Percentiles rank a stretch among this genome's conserved stretches.
phyloP scores from a whole-genome alignment of 2,329 filamentous ascomycete genomes.

The Scedosporium aurantiacum region DNA sequence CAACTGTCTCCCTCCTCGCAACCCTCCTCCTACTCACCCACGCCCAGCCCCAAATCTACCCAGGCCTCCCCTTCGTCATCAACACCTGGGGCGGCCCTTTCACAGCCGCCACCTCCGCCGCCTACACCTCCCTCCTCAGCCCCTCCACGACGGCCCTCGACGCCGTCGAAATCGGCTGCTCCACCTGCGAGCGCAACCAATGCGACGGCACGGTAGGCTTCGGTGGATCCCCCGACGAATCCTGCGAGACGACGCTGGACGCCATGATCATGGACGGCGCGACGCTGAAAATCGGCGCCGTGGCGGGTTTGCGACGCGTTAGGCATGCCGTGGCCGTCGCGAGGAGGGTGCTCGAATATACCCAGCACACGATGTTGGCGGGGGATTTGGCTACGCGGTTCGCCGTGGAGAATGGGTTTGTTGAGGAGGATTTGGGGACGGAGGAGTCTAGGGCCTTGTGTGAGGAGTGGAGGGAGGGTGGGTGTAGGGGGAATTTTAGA shows the following conservation, averaged over 20 bases:
- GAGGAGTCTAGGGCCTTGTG: slow-evolving; percentile 27
- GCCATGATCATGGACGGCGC: slow-evolving; percentile 47
- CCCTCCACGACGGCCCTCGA: slow-evolving; percentile 30
- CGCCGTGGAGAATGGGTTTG: slow-evolving; percentile 39
- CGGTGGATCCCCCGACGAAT: slow-evolving; percentile 43
- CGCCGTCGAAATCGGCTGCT: slow-evolving; percentile 39
- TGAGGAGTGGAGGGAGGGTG: slow-evolving; percentile 27
- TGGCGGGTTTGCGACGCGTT: slow-evolving; percentile 38
- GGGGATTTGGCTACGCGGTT: slow-evolving; percentile 44
- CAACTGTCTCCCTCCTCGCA: background rate
- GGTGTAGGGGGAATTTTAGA: slow-evolving; percentile 41
- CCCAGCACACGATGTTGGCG: slow-evolving; percentile 38
- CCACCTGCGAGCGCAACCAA: slow-evolving; percentile 38
- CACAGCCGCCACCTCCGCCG: slow-evolving; percentile 38
- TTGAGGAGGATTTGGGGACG: slow-evolving; percentile 31
- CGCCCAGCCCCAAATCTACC: background rate
- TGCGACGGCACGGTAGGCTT: slow-evolving; percentile 45
- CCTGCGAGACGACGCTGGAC: slow-evolving; percentile 46
- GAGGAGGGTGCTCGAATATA: slow-evolving; percentile 37
- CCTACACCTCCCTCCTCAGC: slow-evolving; percentile 26
- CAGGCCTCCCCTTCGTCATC: slow-evolving; percentile 33
- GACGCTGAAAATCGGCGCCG: slow-evolving; percentile 41
- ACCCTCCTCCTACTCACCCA: background rate
- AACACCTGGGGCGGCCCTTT: slow-evolving; percentile 46
- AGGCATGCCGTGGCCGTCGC: slow-evolving; percentile 38